A percentile compares a stretch with the other conserved stretches of the same genome.
phyloP scores from a whole-genome alignment of 78 protist species.

The Isochrysis galbana region DNA sequence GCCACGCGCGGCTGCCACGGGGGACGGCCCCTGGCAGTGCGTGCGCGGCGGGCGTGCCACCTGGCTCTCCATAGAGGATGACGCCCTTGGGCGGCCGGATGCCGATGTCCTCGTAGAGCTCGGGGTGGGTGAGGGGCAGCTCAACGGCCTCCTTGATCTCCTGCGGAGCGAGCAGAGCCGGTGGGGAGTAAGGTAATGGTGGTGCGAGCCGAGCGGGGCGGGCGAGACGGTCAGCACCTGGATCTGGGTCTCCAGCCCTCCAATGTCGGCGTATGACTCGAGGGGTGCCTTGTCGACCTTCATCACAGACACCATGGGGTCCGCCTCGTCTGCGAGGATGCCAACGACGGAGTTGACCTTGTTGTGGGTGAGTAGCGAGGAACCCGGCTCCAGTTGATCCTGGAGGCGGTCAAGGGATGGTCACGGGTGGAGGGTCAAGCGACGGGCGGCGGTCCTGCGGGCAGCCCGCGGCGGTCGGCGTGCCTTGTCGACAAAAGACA shows the following conservation, averaged over 20 bases:
- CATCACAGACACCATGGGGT: slow-evolving; percentile 98
- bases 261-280: slow-evolving; percentile 98
- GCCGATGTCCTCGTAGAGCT: slow-evolving; percentile 98
- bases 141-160: slow-evolving; percentile 99
- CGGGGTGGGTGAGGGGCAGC: slow-evolving; percentile 99
- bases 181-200: too few relatives aligned
- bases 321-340: slow-evolving; percentile 92
- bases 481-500: slow-evolving; percentile 98
- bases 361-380: slow-evolving; percentile 76
- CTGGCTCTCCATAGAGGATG: slow-evolving; percentile 97
- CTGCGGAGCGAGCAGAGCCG: too few relatives aligned
- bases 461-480: too few relatives aligned
- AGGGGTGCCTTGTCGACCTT: slow-evolving; percentile 92
- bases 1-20: too few relatives aligned
- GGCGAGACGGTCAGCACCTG: too few relatives aligned
- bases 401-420: too few relatives aligned
- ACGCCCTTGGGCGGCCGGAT: slow-evolving; percentile 99
- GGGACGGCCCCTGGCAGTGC: too few relatives aligned
- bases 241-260: slow-evolving; percentile 97
- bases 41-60: slow-evolving; percentile 91
- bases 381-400: slow-evolving; percentile 93
- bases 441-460: too few relatives aligned
- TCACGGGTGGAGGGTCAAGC: too few relatives aligned
- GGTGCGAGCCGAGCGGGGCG: too few relatives aligned
- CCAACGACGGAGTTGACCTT: slow-evolving; percentile 89